phyloP scores from a whole-genome alignment of 2,329 filamentous ascomycete genomes.

The Setomelanomma holmii region DNA sequence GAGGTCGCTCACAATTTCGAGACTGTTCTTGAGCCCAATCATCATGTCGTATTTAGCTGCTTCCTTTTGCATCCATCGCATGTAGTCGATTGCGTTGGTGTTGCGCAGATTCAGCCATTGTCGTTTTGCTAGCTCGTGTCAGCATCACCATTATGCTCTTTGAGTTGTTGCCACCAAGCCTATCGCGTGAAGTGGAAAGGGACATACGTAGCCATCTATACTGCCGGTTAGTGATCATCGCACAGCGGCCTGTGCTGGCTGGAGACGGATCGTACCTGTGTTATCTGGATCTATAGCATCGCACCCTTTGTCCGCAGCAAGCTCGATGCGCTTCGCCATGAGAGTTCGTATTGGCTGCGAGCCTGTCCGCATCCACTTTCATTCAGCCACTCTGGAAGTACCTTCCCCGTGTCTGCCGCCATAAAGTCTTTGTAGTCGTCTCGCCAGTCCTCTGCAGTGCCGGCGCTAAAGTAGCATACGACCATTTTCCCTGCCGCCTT shows the following conservation, averaged over 20 bases:
- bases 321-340: slow-evolving; percentile 39
- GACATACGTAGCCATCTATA: slow-evolving; percentile 30
- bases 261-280: slow-evolving; percentile 22
- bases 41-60: slow-evolving; percentile 32
- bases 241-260: neutral
- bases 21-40: slow-evolving; percentile 40
- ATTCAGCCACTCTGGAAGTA: slow-evolving; percentile 38
- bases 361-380: slow-evolving; percentile 39
- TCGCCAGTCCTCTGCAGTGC: slow-evolving; percentile 39
- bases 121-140: slow-evolving; percentile 35
- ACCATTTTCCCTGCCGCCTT: slow-evolving; percentile 36
- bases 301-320: slow-evolving; percentile 39
- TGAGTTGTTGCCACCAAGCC: neutral
- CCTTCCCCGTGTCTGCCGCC: slow-evolving; percentile 32
- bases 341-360: slow-evolving; percentile 33
- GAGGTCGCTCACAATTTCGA: slow-evolving; percentile 34
- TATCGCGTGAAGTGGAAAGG: too few species aligned
- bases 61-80: slow-evolving; percentile 31
- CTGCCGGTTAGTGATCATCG: neutral
- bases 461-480: slow-evolving; percentile 44
- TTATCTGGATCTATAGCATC: slow-evolving; percentile 45
- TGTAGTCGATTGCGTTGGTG: slow-evolving; percentile 34
- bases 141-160: slow-evolving; percentile 5
- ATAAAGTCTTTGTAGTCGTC: slow-evolving; percentile 35
- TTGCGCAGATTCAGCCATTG: slow-evolving; percentile 33